phyloP scores from a whole-genome alignment of 2,329 filamentous ascomycete genomes.

The Fusarium abutilonis region DNA sequence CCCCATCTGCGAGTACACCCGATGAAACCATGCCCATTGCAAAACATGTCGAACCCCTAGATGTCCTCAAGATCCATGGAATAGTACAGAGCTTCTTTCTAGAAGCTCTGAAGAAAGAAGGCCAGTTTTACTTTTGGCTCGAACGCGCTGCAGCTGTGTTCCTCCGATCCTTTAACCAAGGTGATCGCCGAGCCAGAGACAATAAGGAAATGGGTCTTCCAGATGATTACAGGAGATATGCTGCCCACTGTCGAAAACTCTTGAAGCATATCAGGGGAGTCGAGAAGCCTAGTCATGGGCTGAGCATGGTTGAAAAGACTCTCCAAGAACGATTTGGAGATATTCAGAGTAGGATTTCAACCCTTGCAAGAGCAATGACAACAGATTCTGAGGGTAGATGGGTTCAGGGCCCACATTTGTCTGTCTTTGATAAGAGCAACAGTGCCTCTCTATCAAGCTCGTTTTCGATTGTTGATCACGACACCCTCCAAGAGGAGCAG shows the following conservation, averaged over 20 bases:
- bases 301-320: conserved; percentile 18
- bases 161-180: conserved; percentile 39
- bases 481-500: conserved; percentile 11
- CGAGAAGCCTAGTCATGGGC: conserved; percentile 28
- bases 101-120: conserved; percentile 33
- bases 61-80: conserved; percentile 40
- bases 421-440: conserved; percentile 42
- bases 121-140: conserved; percentile 39
- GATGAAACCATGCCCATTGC: conserved; percentile 15
- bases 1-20: conserved; percentile 26
- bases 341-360: conserved; percentile 33
- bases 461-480: conserved; percentile 20
- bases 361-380: conserved; percentile 31
- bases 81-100: conserved; percentile 42
- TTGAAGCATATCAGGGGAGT: conserved; percentile 35
- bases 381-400: conserved; percentile 19
- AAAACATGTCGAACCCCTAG: conserved; percentile 29
- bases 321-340: conserved; percentile 30
- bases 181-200: conserved; percentile 20
- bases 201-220: conserved; percentile 36
- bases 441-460: conserved; percentile 35
- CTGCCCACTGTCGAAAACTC: conserved; percentile 36
- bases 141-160: conserved; percentile 40
- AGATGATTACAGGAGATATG: conserved; percentile 41
- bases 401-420: conserved; percentile 36